Evolutionary conservation across 2,329 filamentous ascomycete species (phyloP).

Genomic region (Apiospora koreana): DNA sequence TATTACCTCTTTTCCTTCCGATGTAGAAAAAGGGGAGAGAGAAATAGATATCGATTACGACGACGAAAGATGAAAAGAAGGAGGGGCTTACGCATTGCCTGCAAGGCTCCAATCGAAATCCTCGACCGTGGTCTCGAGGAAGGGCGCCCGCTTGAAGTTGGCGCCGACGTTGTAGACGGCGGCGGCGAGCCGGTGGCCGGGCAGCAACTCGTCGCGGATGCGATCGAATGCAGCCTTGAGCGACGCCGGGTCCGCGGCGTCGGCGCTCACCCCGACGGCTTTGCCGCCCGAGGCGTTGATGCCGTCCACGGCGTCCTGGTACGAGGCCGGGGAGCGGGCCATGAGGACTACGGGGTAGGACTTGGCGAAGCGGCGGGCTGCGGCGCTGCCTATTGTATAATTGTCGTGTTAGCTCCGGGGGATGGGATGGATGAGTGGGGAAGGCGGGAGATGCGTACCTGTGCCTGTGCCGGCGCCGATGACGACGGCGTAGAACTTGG

Average conservation of each 20-base stretch:
- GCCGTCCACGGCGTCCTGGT: conserved; percentile 65
- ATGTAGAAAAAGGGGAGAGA: neutral
- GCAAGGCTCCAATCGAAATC: conserved; percentile 51
- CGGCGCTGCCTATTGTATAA: conserved; percentile 39
- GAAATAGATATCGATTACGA: neutral
- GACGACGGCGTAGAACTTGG: conserved; percentile 16
- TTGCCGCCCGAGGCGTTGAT: conserved; percentile 68
- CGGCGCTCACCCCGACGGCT: conserved; percentile 70
- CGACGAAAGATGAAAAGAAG: neutral
- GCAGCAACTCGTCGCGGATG: conserved; percentile 58
- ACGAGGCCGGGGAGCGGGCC: conserved; percentile 68
- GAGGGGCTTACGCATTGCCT: conserved; percentile 48
- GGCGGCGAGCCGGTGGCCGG: conserved; percentile 56
- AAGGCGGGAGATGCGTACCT: neutral
- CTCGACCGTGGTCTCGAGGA: conserved; percentile 54
- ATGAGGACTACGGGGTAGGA: conserved; percentile 74
- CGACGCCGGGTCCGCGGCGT: conserved; percentile 51
- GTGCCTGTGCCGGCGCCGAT: conserved; percentile 15
- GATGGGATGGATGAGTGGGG: neutral
- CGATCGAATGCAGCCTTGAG: conserved; percentile 58
- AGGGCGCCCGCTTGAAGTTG: conserved; percentile 54
- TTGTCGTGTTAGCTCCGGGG: neutral
- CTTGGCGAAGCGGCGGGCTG: conserved; percentile 60
- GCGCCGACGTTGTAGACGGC: conserved; percentile 71
- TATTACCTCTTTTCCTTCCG: neutral